Conservation (phyloP, 768 basidiomycete genomes). For the Kwoniella mangroviensis region DNA sequence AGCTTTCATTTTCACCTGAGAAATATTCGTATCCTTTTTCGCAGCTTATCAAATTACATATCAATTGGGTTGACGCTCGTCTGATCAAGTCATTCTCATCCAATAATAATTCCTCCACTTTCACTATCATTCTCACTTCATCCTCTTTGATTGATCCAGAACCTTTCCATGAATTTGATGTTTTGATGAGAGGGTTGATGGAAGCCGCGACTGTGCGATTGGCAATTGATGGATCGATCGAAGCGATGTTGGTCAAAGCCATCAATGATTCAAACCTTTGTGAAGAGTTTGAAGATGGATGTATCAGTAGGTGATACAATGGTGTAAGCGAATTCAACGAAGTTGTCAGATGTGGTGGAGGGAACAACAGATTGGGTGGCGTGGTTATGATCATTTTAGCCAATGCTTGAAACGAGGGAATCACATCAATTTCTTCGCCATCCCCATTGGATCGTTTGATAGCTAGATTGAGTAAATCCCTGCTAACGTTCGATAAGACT, state of each 20-base stretch:
- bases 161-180: constrained; percentile 17
- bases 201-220: constrained; percentile 65
- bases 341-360: constrained; percentile 74
- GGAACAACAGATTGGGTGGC: constrained; percentile 87
- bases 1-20: constrained; percentile 53
- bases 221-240: constrained; percentile 70
- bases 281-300: constrained; percentile 70
- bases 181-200: constrained; percentile 19
- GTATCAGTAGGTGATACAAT: constrained; percentile 72
- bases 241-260: constrained; percentile 94
- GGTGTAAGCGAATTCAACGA: constrained; percentile 80
- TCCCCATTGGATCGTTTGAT: constrained; percentile 30
- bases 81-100: constrained; percentile 83
- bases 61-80: constrained; percentile 84
- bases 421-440: constrained; percentile 15
- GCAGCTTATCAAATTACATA: constrained; percentile 86
- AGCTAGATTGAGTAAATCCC: constrained; percentile 60
- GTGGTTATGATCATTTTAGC: constrained; percentile 93
- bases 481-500: constrained; percentile 56
- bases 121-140: constrained; percentile 66
- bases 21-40: constrained; percentile 77
- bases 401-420: constrained; percentile 77
- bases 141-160: constrained; percentile 63
- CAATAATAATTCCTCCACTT: constrained; percentile 50
- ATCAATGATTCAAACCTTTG: constrained; percentile 92